A percentile compares a stretch with the other conserved stretches of the same genome.
Conservation (phyloP, 2,329 filamentous ascomycete genomes). For the Colletotrichum tanaceti region DNA sequence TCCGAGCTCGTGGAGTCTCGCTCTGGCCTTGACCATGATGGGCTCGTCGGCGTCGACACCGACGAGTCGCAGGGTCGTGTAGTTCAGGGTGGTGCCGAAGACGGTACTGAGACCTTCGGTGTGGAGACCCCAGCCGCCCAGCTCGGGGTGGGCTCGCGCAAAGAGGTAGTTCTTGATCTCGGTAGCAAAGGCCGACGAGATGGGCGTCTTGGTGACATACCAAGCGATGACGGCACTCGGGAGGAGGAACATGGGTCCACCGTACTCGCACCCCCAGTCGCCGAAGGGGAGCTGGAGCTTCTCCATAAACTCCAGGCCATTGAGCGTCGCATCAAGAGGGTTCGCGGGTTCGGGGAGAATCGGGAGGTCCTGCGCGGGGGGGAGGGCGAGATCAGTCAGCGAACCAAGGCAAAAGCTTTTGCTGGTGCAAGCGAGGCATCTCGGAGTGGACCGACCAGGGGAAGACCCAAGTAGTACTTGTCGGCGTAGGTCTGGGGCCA, state of each 20-base stretch:
- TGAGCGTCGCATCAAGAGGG: conserved; percentile 81
- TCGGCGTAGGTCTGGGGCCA: conserved; percentile 94
- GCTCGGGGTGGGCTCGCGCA: conserved; percentile 82
- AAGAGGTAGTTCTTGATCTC: conserved; percentile 95
- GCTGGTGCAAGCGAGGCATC: neutral
- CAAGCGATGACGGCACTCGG: conserved; percentile 87
- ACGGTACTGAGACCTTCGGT: conserved; percentile 93
- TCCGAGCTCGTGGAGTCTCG: conserved; percentile 84
- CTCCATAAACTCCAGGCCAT: conserved; percentile 89
- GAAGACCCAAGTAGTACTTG: conserved; percentile 85
- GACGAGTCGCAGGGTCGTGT: conserved; percentile 81
- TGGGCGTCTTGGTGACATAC: conserved; percentile 89
- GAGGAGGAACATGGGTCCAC: conserved; percentile 94
- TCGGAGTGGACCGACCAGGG: conserved; percentile 67
- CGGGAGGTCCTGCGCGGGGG: conserved; percentile 72
- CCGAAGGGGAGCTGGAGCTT: conserved; percentile 88
- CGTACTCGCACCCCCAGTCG: conserved; percentile 98
- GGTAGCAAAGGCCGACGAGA: conserved; percentile 81
- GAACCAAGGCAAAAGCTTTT: neutral
- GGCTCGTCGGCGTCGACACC: conserved; percentile 87
- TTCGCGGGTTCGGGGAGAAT: conserved; percentile 76
- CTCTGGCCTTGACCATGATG: conserved; percentile 85
- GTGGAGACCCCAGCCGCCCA: conserved; percentile 98
- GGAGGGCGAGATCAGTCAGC: neutral
- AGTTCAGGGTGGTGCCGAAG: conserved; percentile 92